Base-by-base conservation (phyloP, 768 basidiomycete species). In the Lyophyllum decastes region DNA sequence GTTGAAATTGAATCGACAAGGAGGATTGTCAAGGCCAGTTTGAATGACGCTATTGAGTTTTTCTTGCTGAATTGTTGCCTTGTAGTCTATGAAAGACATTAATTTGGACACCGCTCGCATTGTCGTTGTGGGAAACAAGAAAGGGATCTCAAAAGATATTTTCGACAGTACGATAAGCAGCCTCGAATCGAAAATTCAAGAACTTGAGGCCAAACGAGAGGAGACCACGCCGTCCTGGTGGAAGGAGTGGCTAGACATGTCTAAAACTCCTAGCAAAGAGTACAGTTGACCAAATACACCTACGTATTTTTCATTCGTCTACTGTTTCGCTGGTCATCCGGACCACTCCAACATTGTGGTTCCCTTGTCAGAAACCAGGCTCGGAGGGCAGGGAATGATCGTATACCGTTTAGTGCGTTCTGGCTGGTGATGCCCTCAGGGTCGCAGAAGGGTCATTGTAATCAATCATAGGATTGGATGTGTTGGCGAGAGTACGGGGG, bases 161-260 rank as follows among this genome's bases (percentile, higher is more conserved):
- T 55, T 64, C 51, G 54, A 60, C 9, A 47, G 44, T 10, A 63
- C 62, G 25, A 51, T 70, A 7, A 59, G 69, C 5, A 56, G 62
- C 47, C 50, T 73, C 19, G 33, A 61, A 22, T 26, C 47, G 17
- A 56, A 35, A 34, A 51, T 66, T 16, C 38, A 52, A 4, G 58
- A 58, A 1, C 41, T 68, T 14, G 51, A 57, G 30, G 50, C 57
- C 19, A 40, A 60, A 43, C 72, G 69, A 57, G 53, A 69, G 22
- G 58, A 65, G 21, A 59, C 57, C 7, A 57, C 55, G 8, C 72
- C 71, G 4, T 26, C 27, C 10, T 73, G 72, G 72, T 73, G 71
- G 72, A 66, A 60, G 49, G 62, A 68, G 19, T 72, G 68, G 71
- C 44, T 52, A 54, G 33, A 50, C 19, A 49, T 57, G 24, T 26